Evolutionary conservation across 2,329 filamentous ascomycete species (phyloP).

Genomic region (Microdochium bolleyi): DNA sequence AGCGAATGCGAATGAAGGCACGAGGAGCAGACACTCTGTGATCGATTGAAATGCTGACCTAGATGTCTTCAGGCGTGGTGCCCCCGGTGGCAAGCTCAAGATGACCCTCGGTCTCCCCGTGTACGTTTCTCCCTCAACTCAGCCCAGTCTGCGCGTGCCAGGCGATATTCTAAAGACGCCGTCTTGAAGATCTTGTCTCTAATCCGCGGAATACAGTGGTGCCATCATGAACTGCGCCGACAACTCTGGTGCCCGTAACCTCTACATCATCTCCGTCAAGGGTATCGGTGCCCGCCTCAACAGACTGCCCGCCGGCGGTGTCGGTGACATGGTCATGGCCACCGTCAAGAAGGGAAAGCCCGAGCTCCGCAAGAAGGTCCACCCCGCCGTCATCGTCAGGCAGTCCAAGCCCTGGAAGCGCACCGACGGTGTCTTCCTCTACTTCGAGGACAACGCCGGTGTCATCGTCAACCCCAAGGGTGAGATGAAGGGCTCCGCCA

Average conservation of each 20-base stretch:
- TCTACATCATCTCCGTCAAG: conserved; percentile 99
- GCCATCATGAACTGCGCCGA: conserved; percentile 99
- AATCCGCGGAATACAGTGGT: conserved; percentile 52
- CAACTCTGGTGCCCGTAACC: conserved; percentile 97
- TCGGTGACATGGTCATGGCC: conserved; percentile 99
- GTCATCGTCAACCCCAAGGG: conserved; percentile 99
- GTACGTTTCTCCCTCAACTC: conserved; percentile 56
- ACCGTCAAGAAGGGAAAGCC: conserved; percentile 99
- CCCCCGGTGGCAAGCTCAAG: conserved; percentile 99
- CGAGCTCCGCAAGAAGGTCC: conserved; percentile 99
- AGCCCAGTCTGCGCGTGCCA: not conserved
- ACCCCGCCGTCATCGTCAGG: conserved; percentile 97
- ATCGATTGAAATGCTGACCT: conserved; percentile 5
- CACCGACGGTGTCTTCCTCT: conserved; percentile 96
- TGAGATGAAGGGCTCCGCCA: conserved; percentile 99
- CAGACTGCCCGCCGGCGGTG: conserved; percentile 92
- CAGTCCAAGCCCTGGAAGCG: conserved; percentile 99
- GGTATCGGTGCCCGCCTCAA: conserved; percentile 96
- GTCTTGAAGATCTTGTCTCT: not conserved
- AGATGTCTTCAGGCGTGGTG: conserved; percentile 58
- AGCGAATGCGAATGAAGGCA: conserved; percentile 2
- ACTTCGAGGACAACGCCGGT: conserved; percentile 99
- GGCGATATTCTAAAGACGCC: too few relatives aligned
- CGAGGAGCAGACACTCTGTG: conserved; percentile 3
- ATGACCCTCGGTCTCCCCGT: conserved; percentile 99